Evolutionary conservation across 2,329 filamentous ascomycete genomes (phyloP).

Genomic region (Fusarium continuum): DNA sequence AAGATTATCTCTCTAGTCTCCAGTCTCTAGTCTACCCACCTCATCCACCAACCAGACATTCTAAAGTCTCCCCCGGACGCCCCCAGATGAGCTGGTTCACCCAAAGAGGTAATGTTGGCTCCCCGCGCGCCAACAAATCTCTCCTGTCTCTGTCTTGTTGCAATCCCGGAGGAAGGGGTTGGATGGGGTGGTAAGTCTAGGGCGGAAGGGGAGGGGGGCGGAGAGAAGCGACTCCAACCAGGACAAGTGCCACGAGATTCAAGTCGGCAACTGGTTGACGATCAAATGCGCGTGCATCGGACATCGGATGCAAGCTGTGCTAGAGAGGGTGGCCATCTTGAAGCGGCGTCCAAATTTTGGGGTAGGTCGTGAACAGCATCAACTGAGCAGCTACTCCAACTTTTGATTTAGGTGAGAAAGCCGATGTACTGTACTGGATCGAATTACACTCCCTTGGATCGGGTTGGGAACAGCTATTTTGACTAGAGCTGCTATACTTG

Average conservation of each 20-base stretch:
- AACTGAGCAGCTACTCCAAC: conserved; percentile 12
- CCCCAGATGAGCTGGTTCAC: conserved; percentile 22
- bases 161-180: conserved; percentile 35
- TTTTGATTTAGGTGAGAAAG: conserved; percentile 20
- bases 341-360: background rate
- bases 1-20: conserved; percentile 31
- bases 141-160: conserved; percentile 8
- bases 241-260: conserved; percentile 10
- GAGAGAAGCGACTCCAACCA: conserved; percentile 1
- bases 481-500: background rate
- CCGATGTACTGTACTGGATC: background rate
- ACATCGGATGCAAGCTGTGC: background rate
- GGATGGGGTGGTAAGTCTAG: conserved; percentile 1
- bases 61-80: conserved; percentile 22
- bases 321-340: background rate
- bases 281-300: conserved; percentile 16
- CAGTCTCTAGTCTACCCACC: conserved; percentile 30
- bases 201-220: background rate
- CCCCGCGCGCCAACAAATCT: conserved; percentile 27
- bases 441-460: conserved; percentile 1
- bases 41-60: conserved; percentile 35
- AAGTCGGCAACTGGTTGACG: conserved; percentile 7
- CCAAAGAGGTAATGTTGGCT: conserved; percentile 29
- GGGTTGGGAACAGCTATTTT: background rate
- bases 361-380: conserved; percentile 19